Conservation (phyloP, 2,329 filamentous ascomycete species). For the Tolypocladium endophyticum region DNA sequence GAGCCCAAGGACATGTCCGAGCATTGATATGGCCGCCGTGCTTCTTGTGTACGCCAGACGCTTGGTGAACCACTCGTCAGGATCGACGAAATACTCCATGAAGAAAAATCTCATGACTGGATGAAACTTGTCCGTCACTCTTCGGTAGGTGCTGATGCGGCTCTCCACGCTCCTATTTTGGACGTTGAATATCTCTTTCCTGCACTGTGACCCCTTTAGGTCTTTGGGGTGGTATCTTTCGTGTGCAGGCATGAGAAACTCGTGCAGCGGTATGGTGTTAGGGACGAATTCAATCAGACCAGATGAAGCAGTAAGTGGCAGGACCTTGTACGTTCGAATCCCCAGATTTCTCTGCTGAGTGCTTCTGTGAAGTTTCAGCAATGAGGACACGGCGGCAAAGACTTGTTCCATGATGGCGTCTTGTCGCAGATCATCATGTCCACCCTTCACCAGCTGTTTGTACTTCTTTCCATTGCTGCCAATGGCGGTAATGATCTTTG, state of each 20-base stretch:
- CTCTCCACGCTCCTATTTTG: slow-evolving; percentile 59
- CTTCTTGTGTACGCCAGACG: slow-evolving; percentile 86
- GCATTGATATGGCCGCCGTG: slow-evolving; percentile 89
- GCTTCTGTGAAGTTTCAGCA: slow-evolving; percentile 74
- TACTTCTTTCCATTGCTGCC: slow-evolving; percentile 69
- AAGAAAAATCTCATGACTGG: slow-evolving; percentile 97
- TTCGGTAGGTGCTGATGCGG: slow-evolving; percentile 65
- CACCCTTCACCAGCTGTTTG: slow-evolving; percentile 90
- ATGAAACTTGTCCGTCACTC: slow-evolving; percentile 71
- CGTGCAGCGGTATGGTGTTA: slow-evolving; percentile 83
- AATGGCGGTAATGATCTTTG: slow-evolving; percentile 81
- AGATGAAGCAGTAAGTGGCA: slow-evolving; percentile 73
- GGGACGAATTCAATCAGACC: slow-evolving; percentile 96
- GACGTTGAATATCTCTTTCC: slow-evolving; percentile 67
- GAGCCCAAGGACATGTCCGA: slow-evolving; percentile 85
- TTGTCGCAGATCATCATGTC: slow-evolving; percentile 90
- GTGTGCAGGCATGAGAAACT: slow-evolving; percentile 87
- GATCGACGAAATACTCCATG: slow-evolving; percentile 85
- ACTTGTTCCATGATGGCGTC: slow-evolving; percentile 99
- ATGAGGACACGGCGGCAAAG: slow-evolving; percentile 86
- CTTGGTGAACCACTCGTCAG: slow-evolving; percentile 90
- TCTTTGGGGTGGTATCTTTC: slow-evolving; percentile 78
- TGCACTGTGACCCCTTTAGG: slow-evolving; percentile 62
- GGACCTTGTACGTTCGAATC: slow-evolving; percentile 93
- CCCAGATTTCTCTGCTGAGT: slow-evolving; percentile 82